phyloP scores from a whole-genome alignment of 192 early-diverging fungal genomes.

The Phlyctochytrium planicorne region DNA sequence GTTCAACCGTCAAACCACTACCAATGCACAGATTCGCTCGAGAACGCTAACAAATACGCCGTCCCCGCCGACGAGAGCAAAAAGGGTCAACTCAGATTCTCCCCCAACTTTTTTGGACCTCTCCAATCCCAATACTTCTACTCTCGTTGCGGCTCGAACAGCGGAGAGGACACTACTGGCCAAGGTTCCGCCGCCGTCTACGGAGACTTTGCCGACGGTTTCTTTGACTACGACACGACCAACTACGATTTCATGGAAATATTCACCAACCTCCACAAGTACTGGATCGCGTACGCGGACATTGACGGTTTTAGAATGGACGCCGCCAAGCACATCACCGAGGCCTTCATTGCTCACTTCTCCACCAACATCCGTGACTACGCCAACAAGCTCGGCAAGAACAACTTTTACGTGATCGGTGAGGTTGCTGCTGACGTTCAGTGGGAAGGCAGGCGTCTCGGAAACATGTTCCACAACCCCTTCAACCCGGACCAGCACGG shows the following conservation, averaged over 20 bases:
- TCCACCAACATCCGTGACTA: constrained; percentile 6
- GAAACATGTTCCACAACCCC: constrained; percentile 10
- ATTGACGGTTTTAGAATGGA: constrained; percentile 3
- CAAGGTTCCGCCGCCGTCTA: constrained; percentile 5
- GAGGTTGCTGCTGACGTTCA: constrained; percentile 8
- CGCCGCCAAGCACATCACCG: constrained; percentile 12
- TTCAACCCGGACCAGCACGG: constrained; percentile 9
- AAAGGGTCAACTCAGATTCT: neutral
- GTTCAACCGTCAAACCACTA: neutral
- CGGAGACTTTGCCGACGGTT: constrained; percentile 9
- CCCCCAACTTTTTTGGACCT: neutral
- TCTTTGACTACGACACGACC: constrained; percentile 8
- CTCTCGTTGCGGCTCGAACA: constrained; percentile 7
- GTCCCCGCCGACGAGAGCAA: neutral
- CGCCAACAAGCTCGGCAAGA: neutral
- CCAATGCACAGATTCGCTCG: neutral
- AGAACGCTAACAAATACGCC: neutral
- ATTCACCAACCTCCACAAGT: constrained; percentile 8
- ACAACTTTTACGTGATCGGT: constrained; percentile 10
- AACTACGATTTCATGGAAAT: constrained; percentile 9
- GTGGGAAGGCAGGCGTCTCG: constrained; percentile 7
- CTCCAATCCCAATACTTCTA: neutral
- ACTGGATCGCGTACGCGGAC: constrained; percentile 7
- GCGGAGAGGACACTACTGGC: neutral
- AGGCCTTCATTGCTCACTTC: neutral